Conservation (phyloP, 768 basidiomycete genomes). For the Fibroporia radiculosa region DNA sequence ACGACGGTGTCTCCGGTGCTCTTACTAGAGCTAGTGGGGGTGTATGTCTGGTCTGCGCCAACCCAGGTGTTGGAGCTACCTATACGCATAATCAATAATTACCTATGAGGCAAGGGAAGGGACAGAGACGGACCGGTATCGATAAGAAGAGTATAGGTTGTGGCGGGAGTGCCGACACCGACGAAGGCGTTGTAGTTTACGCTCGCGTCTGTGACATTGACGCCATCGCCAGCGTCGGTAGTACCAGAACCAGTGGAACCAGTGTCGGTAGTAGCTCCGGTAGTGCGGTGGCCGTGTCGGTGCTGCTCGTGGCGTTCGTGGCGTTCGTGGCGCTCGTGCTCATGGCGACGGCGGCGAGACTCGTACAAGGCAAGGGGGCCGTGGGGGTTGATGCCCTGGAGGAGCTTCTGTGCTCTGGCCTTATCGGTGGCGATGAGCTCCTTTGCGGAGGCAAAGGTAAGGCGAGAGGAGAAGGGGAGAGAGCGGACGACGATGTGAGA, state of each 20-base stretch:
- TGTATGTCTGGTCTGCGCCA: conserved; percentile 41
- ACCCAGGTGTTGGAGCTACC: conserved; percentile 51
- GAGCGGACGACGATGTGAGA: conserved; percentile 27
- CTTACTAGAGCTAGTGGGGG: conserved; percentile 37
- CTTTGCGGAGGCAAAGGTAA: conserved; percentile 33
- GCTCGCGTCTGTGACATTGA: conserved; percentile 51
- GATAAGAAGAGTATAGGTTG: conserved; percentile 44
- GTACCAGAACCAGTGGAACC: conserved; percentile 8
- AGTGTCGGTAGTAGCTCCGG: conserved; percentile 2
- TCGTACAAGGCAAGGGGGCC: conserved; percentile 35
- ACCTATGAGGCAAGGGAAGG: neutral
- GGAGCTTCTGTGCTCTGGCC: conserved; percentile 46
- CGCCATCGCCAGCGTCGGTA: conserved; percentile 24
- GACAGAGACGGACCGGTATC: conserved; percentile 38
- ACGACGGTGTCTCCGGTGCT: conserved; percentile 29
- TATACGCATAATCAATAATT: conserved; percentile 8
- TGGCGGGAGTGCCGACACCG: conserved; percentile 43
- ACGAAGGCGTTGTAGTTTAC: conserved; percentile 49
- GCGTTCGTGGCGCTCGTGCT: conserved; percentile 19
- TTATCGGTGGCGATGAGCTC: conserved; percentile 46
- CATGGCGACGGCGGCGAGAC: conserved; percentile 17
- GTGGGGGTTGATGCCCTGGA: conserved; percentile 46
- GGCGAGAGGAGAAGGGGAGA: conserved; percentile 38
- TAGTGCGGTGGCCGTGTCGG: neutral
- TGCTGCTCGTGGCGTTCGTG: neutral